Evolutionary conservation across 2,329 filamentous ascomycete species (phyloP), one percentile per base, ranked within the genome.

Genomic region (Trichophyton benhamiae): DNA sequence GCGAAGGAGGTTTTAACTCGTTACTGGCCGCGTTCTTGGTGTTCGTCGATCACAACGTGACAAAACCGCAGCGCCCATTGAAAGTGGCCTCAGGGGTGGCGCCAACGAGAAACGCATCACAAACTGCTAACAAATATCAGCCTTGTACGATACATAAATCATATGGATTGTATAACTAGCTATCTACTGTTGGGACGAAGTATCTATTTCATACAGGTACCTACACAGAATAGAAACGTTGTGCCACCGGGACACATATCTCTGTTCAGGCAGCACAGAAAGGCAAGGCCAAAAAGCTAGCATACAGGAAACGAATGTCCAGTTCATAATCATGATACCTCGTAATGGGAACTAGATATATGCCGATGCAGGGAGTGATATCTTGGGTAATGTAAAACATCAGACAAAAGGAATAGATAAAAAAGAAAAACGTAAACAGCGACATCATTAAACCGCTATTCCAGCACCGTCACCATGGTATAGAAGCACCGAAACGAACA

Each of bases 391-490:
- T 13, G 11, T 3, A 11, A 17, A 53, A 15, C 22, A 53, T 30
- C 27, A 53, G n/a, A 53, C 13, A 53, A 20, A 30, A 61, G 62
- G 58, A 61, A 57, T 65, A 60, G 22, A 61, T 58, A 65, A 60
- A 36, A 62, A 67, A 33, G 64, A 59, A 36, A 63, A 67, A 22
- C 27, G 42, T 25, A 61, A 27, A n/a, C 36, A 60, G 38, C 61
- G 59, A 48, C 57, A 20, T 60, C 53, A 25, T 53, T 53, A 53
- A 13, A 53, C 36, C 60, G 27, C n/a, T 38, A 52, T 48, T 61
- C 9, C n/a, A 38, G 41, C 25, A 48, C 44, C 22, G 25, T 42
- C 38, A 27, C 42, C 46, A 53, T 30, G 7, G 49, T 53, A 53
- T 30, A 53, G 22, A 53, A 53, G 27, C 49, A 53, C 49, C 25